Evolutionary conservation across 1,284 basidiomycete genomes (phyloP), one percentile per base, ranked within the genome.

Genomic region (Sporisorium scitamineum): DNA sequence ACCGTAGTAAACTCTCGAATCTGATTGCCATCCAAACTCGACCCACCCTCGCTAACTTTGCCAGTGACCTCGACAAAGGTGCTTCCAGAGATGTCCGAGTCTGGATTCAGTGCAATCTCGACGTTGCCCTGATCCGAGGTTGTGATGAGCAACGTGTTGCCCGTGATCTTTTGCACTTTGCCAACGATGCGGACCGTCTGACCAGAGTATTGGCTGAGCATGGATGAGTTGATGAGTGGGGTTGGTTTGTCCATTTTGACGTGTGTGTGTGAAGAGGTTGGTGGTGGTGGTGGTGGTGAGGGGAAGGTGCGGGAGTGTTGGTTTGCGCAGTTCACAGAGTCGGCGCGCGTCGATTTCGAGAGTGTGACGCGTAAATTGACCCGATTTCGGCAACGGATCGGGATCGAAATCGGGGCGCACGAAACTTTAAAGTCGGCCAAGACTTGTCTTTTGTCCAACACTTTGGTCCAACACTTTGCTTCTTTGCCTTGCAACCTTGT

Each of bases 191-290:
- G 76, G 6, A 83, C 81, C 20, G 77, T 80, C 45, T 78, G 69
- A 4, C 75, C 76, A 3, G 50, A 32, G 57, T 73, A 70, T 26
- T 61, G 59, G 6, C 67, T 42, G 22, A 85, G 64, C 56, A 80
- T 71, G 48, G 75, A 64, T 32, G 82, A 84, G 73, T 83, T 85
- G 74, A 80, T 73, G 34, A 83, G 57, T 1, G 82, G 83, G 5
- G 78, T 81, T 11, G 80, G 72, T 55, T 80, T 78, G 41, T 81
- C 80, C 81, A 83, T 83, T 37, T n/a, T 77, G 59, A n/a, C 24
- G 18, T 26, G 18, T 4, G n/a, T 31, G 24, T 0, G 42, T 26
- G 26, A 9, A 16, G 3, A 53, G 20, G 53, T 26, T 22, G 55
- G 32, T 48, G 47, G 18, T 32, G 53, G 26, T 0, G 34, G 24